Evolutionary conservation across 371 early-diverging fungal species (phyloP), one percentile per base, ranked within the genome.

Genomic region (Actinomucor elegans): DNA sequence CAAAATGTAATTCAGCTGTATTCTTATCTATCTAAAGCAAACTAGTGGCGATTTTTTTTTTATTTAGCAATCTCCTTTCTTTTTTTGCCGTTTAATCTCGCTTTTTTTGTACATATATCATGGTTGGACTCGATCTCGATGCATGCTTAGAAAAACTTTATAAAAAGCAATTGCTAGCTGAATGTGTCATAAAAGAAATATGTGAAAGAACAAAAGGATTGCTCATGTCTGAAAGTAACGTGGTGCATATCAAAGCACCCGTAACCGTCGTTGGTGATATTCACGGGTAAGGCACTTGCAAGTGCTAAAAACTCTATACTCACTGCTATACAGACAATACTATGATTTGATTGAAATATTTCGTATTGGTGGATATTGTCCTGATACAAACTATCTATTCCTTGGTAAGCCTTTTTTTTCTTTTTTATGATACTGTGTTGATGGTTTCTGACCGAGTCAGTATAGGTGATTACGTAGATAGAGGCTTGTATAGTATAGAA

Each of bases 391-490:
- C 61, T 99, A 96, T 67, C 74, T 99, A 20, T 99, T 99, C 67
- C 79, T 99, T 61, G 94, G 88, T 87, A 80, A 57, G 24, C n/a
- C n/a, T n/a, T n/a, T n/a, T n/a, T n/a, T n/a, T n/a, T n/a, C n/a
- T n/a, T n/a, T n/a, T n/a, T n/a, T n/a, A n/a, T n/a, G n/a, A n/a
- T n/a, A n/a, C n/a, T n/a, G n/a, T n/a, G n/a, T n/a, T n/a, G n/a
- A n/a, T n/a, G n/a, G n/a, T n/a, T n/a, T n/a, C n/a, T n/a, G n/a
- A n/a, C n/a, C n/a, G n/a, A n/a, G n/a, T n/a, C n/a, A n/a, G n/a
- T n/a, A n/a, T 66, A 89, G 94, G 99, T 12, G 99, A 99, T 66
- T 99, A 96, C 77, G 99, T 99, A 1, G 99, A 99, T 70, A 83
- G 99, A 47, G 99, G 99, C 45, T 82, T 90, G 50, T 93, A 91